Conservation (phyloP, 108 stramenopile species). For the Hondaea fermentalgiana region DNA sequence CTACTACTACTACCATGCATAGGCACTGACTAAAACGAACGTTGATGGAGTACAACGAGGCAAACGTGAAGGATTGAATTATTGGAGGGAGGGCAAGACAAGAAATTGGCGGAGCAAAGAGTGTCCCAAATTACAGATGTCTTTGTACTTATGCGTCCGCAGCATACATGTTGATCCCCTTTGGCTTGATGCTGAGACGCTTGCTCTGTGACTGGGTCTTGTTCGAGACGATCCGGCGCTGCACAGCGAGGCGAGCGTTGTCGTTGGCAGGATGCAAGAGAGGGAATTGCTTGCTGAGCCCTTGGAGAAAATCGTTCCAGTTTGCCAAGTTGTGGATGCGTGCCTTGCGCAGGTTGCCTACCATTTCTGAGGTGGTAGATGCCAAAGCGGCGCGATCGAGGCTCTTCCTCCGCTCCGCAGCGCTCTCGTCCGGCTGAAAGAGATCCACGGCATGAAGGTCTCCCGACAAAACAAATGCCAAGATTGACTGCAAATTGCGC, state of each 20-base stretch:
- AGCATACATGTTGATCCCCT: background rate
- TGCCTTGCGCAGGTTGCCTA: background rate
- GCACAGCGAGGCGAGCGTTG: background rate
- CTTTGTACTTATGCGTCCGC: background rate
- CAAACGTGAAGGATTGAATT: too few relatives aligned
- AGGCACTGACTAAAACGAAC: too few relatives aligned
- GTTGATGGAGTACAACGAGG: too few relatives aligned
- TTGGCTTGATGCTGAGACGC: background rate
- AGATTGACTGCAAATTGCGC: background rate
- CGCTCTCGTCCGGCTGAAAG: background rate
- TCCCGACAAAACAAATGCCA: background rate
- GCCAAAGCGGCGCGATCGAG: background rate
- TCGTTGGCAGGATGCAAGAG: background rate
- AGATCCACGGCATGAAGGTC: background rate
- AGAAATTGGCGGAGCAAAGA: background rate
- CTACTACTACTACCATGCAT: too few relatives aligned
- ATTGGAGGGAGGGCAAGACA: too few relatives aligned
- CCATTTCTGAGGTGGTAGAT: background rate
- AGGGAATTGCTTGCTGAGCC: background rate
- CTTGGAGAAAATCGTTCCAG: slow-evolving; percentile 8
- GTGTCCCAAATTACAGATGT: background rate
- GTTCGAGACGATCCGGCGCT: background rate
- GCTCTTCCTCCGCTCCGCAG: background rate
- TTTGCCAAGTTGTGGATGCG: background rate
- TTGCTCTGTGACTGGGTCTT: background rate